Conservation (phyloP, 2,329 filamentous ascomycete species). For the Albifimbria verrucaria region DNA sequence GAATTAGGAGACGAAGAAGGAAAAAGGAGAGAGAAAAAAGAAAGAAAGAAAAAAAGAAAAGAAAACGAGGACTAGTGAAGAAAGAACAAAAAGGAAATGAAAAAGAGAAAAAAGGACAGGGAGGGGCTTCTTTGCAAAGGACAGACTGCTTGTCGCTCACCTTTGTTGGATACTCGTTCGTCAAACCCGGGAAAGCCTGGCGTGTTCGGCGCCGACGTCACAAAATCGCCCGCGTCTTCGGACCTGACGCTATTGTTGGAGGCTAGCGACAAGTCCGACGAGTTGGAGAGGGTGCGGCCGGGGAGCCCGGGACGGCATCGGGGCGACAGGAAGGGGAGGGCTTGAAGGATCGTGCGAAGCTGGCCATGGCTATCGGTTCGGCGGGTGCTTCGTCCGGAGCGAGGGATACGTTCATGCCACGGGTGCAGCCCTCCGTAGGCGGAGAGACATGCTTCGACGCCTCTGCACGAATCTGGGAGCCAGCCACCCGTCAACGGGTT, state of each 20-base stretch:
- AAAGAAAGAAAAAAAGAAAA: slow-evolving; percentile 7
- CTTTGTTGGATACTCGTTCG: neutral
- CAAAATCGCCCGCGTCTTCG: slow-evolving; percentile 26
- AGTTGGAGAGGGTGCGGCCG: slow-evolving; percentile 42
- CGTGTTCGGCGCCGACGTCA: slow-evolving; percentile 24
- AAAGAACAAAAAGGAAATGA: slow-evolving; percentile 10
- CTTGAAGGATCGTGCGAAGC: slow-evolving; percentile 47
- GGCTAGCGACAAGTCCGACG: slow-evolving; percentile 40
- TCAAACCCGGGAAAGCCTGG: slow-evolving; percentile 14
- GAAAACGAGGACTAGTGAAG: slow-evolving; percentile 11
- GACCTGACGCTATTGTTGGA: slow-evolving; percentile 23
- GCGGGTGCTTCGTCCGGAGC: neutral
- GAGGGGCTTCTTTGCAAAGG: neutral
- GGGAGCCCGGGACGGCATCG: slow-evolving; percentile 40
- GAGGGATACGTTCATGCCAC: slow-evolving; percentile 1
- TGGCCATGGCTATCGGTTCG: slow-evolving; percentile 36
- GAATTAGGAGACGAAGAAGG: slow-evolving; percentile 9
- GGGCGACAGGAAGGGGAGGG: slow-evolving; percentile 42
- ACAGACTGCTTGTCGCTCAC: neutral
- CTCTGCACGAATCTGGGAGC: too few species aligned
- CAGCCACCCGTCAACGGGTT: too few species aligned
- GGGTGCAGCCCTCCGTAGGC: neutral
- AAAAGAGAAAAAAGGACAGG: slow-evolving; percentile 14
- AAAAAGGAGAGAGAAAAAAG: slow-evolving; percentile 14
- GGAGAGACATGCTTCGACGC: slow-evolving; percentile 1